phyloP scores from a whole-genome alignment of 139 green algal species.

The Closterium sp. region DNA sequence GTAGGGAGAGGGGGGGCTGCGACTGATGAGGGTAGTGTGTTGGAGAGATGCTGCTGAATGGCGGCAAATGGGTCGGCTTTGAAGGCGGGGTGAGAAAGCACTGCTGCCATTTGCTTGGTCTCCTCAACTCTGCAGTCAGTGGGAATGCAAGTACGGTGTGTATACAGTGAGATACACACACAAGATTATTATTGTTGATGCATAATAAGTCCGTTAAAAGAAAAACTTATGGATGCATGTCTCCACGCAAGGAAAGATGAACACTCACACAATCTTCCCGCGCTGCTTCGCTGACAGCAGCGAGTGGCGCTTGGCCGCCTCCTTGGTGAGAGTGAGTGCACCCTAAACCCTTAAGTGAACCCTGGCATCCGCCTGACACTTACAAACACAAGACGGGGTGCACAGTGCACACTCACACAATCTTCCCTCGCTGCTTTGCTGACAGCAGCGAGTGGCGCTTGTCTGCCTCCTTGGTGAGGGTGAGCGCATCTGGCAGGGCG shows the following conservation, averaged over 20 bases:
- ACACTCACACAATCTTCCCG: too few species aligned
- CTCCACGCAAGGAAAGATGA: too few species aligned
- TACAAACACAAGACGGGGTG: too few species aligned
- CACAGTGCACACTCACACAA: not conserved
- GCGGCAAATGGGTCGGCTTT: constrained; percentile 33
- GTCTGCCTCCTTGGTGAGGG: not conserved
- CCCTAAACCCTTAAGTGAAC: too few species aligned
- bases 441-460: not conserved
- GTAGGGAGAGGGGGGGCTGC: not conserved
- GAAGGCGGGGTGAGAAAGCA: constrained; percentile 33
- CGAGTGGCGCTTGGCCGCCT: too few species aligned
- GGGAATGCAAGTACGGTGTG: too few species aligned
- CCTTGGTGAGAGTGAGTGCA: too few species aligned
- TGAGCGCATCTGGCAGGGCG: not conserved
- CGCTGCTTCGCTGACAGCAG: too few species aligned
- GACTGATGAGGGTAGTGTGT: constrained; percentile 31
- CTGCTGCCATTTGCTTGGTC: constrained; percentile 39
- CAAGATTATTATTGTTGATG: too few species aligned
- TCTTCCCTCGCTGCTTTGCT: not conserved
- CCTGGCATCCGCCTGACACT: too few species aligned
- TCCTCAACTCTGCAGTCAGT: constrained; percentile 18
- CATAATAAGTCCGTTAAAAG: too few species aligned
- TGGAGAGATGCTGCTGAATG: constrained; percentile 37
- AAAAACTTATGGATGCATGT: too few species aligned
- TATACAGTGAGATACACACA: not conserved